Evolutionary conservation across 1,284 basidiomycete species (phyloP).

Genomic region (Ustilago loliicola): DNA sequence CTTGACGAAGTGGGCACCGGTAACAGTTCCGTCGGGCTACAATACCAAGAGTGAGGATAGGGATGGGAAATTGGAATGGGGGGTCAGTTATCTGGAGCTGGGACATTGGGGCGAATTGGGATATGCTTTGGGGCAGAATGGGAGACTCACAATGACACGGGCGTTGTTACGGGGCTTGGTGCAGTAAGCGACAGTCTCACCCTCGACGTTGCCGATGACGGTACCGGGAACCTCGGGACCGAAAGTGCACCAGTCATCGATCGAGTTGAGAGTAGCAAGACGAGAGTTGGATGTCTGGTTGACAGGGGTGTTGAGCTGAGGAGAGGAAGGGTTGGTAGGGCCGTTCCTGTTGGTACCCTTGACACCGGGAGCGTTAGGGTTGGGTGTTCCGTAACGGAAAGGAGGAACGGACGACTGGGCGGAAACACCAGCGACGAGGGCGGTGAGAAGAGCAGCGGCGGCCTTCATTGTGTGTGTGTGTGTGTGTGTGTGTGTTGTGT

Average conservation of each 20-base stretch:
- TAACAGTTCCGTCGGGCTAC: constrained; percentile 67
- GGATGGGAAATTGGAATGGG: background rate
- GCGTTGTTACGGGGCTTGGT: constrained; percentile 73
- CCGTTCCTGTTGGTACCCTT: constrained; percentile 54
- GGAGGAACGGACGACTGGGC: constrained; percentile 36
- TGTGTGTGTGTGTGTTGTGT: background rate
- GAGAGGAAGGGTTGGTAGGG: constrained; percentile 61
- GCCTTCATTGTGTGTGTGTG: constrained; percentile 39
- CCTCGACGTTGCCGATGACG: constrained; percentile 78
- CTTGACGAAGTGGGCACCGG: constrained; percentile 65
- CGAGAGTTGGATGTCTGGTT: constrained; percentile 64
- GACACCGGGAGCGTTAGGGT: constrained; percentile 59
- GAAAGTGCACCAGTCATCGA: constrained; percentile 69
- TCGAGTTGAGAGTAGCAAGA: constrained; percentile 60
- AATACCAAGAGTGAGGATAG: background rate
- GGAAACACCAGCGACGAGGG: constrained; percentile 40
- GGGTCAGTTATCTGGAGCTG: background rate
- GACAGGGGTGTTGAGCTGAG: constrained; percentile 63
- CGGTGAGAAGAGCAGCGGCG: constrained; percentile 39
- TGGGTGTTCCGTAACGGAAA: constrained; percentile 65
- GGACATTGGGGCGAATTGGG: background rate
- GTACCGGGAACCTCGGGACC: constrained; percentile 70
- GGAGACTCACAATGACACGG: constrained; percentile 63
- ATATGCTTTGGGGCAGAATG: background rate
- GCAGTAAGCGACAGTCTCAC: constrained; percentile 80